Evolutionary conservation across 2,329 filamentous ascomycete species (phyloP), one percentile per base, ranked within the genome.

Genomic region (Aplosporella prunicola): DNA sequence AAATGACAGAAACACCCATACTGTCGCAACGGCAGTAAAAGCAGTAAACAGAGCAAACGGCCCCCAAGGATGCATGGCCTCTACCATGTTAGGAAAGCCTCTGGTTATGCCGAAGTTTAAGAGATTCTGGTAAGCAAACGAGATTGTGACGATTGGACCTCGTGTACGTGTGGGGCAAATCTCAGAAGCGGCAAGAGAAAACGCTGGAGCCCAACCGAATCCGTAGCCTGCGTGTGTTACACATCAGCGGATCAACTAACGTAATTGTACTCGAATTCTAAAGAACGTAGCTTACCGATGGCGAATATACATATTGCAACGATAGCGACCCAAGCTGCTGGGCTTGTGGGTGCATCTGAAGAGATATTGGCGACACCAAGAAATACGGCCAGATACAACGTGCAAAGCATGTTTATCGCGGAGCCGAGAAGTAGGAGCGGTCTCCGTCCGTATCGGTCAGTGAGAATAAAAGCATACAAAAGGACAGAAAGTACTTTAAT

Each of bases 21-120:
- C 31, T 9, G 25, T 23, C 20, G 20, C 31, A 15, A 25, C 31
- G 3, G 3, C 30, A 4, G 30, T 32, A 20, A 10, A 32, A 5
- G 30, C 30, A n/a, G 30, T 20, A 20, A 32, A 32, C 10, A 32
- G 30, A 18, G 30, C 30, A 20, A 32, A 32, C 4, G 30, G 30
- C 5, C 18, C 30, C 30, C 30, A 32, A n/a, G 30, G 18, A 13
- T 22, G 30, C 30, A 32, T 23, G 8, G 20, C n/a, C 10, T 14
- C 30, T 13, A 20, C 16, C 30, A 32, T 32, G 30, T 32, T 32
- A 9, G 30, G 30, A 20, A 32, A 32, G 30, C 22, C 22, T 18
- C 30, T 18, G n/a, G 30, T 22, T 5, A 32, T 22, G 18, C 22
- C 18, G 30, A 32, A 32, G 30, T 32, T 32, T 18, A 32, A 20